Conservation (phyloP, 2,329 filamentous ascomycete genomes). For the Ophiostoma himal-ulmi region DNA sequence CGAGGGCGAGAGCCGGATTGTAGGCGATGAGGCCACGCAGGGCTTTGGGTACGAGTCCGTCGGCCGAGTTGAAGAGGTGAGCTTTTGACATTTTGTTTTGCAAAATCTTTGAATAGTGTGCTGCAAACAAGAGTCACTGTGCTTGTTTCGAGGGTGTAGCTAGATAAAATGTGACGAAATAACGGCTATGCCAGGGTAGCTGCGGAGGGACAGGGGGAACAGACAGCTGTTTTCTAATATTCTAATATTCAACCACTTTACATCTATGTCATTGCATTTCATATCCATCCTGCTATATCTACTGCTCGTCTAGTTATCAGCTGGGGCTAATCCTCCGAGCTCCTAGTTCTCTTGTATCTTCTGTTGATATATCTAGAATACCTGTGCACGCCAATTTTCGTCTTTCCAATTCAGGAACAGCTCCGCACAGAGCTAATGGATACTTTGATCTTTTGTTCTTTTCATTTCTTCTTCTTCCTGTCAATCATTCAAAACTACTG, state of each 20-base stretch:
- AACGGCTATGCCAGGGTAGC: not conserved
- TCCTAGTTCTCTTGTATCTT: not conserved
- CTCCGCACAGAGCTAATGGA: not conserved
- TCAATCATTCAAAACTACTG: not conserved
- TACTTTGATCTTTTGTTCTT: not conserved
- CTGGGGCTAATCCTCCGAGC: not conserved
- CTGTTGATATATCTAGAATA: not conserved
- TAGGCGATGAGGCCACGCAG: conserved; percentile 48
- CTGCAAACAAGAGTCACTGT: not conserved
- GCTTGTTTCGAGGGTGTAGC: not conserved
- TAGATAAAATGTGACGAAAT: not conserved
- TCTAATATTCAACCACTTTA: not conserved
- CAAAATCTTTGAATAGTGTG: not conserved
- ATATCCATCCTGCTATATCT: not conserved
- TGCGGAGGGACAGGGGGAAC: not conserved
- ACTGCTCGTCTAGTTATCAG: not conserved
- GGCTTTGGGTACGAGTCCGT: conserved; percentile 49
- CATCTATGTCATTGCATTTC: not conserved
- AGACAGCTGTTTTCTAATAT: not conserved
- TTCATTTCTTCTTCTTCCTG: not conserved
- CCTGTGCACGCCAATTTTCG: not conserved
- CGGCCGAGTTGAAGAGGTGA: conserved; percentile 48
- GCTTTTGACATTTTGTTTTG: conserved; percentile 43
- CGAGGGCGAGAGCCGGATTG: conserved; percentile 46
- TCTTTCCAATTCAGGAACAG: conserved; percentile 5